These are phyloP conservation scores for Pelargonium myrrhifolium DNA, from an alignment of 441 rosid species.

Conservation along the genomic window DNA sequence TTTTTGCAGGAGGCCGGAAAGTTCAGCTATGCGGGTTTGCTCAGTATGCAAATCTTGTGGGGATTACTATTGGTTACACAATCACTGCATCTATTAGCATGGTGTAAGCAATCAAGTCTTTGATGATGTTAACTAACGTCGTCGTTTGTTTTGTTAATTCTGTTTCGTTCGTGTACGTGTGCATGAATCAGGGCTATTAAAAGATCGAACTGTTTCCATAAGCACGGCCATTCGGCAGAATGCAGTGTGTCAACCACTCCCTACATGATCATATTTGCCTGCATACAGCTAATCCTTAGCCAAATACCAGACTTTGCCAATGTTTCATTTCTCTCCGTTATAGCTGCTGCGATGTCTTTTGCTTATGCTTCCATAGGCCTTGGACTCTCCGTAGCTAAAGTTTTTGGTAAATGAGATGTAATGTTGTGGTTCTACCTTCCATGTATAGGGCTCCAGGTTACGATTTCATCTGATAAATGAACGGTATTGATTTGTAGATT, in stretches of 20 bases:
- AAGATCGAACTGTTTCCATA: slow-evolving; percentile 83
- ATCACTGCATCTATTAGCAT: slow-evolving; percentile 90
- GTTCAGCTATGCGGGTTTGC: slow-evolving; percentile 75
- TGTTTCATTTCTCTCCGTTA: slow-evolving; percentile 78
- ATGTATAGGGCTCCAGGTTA: no score
- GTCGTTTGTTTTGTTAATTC: no score
- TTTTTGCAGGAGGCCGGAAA: slow-evolving; percentile 56
- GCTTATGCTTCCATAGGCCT: slow-evolving; percentile 67
- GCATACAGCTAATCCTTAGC: slow-evolving; percentile 62
- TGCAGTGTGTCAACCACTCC: slow-evolving; percentile 57
- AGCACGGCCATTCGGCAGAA: slow-evolving; percentile 46
- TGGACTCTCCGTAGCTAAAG: slow-evolving; percentile 71
- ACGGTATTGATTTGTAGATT: slow-evolving; percentile 13
- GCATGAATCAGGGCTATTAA: slow-evolving; percentile 53
- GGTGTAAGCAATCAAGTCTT: slow-evolving; percentile 41
- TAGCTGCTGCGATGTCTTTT: slow-evolving; percentile 82
- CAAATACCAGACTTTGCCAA: slow-evolving; percentile 79
- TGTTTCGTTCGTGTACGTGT: neutral
- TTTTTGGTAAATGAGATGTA: slow-evolving; percentile 30
- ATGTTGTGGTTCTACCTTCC: no score
- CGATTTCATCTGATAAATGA: neutral
- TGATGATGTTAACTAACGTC: no score
- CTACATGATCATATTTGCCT: slow-evolving; percentile 61
- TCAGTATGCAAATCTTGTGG: slow-evolving; percentile 63
- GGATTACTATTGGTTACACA: slow-evolving; percentile 75